A percentile compares a stretch with the other conserved stretches of the same genome.
These are phyloP conservation scores for Sporothrix mexicana DNA, from an alignment of 2,329 filamentous ascomycete species.

Conservation along the genomic window DNA sequence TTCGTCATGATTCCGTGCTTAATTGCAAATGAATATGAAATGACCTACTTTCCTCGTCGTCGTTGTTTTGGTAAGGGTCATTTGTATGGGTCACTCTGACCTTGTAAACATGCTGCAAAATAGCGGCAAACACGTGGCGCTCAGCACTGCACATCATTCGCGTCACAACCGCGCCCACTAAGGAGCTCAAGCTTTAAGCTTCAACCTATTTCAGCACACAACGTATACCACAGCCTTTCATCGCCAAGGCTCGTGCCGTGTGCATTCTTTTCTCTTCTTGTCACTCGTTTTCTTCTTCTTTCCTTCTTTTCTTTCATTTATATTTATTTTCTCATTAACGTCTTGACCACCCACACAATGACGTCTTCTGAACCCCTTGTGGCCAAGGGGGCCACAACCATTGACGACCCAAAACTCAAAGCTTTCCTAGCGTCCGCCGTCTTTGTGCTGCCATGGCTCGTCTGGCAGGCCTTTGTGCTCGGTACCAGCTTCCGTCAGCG, in stretches of 20 bases:
- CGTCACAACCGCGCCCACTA: slow-evolving; percentile 10
- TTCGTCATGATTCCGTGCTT: not conserved
- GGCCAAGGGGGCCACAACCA: not conserved
- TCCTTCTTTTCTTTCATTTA: not conserved
- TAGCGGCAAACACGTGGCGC: slow-evolving; percentile 32
- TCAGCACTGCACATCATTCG: slow-evolving; percentile 23
- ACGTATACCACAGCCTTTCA: not conserved
- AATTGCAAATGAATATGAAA: not conserved
- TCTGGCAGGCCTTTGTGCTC: slow-evolving; percentile 37
- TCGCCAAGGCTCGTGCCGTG: not conserved
- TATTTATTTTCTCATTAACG: not conserved
- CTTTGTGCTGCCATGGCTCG: slow-evolving; percentile 37
- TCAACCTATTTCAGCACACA: not conserved
- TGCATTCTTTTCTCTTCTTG: not conserved
- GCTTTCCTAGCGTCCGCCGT: slow-evolving; percentile 36
- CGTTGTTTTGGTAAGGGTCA: not conserved
- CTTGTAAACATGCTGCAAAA: not conserved
- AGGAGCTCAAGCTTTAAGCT: not conserved
- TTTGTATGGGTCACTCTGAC: slow-evolving; percentile 8
- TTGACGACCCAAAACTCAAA: slow-evolving; percentile 31
- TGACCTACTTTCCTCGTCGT: not conserved
- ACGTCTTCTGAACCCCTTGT: slow-evolving; percentile 27
- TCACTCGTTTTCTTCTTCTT: not conserved
- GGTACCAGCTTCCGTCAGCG: slow-evolving; percentile 36
- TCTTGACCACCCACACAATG: not conserved